phyloP scores from a whole-genome alignment of 2,329 filamentous ascomycete species.

The Colletotrichum tofieldiae region DNA sequence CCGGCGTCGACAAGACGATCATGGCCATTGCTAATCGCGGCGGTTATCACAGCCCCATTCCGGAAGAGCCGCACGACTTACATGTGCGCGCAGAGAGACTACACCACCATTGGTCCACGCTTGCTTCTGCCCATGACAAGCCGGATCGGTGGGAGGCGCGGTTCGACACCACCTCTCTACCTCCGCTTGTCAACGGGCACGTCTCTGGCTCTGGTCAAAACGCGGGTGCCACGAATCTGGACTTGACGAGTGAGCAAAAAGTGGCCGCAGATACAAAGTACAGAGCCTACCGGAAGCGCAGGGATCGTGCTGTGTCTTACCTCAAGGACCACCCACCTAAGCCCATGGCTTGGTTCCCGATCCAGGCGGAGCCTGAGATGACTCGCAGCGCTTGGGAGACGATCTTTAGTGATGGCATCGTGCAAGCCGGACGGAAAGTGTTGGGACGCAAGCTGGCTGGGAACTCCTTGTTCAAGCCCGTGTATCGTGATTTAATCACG shows the following conservation, averaged over 20 bases:
- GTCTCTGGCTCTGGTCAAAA: background rate
- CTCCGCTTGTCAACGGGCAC: conserved; percentile 3
- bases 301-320: conserved; percentile 36
- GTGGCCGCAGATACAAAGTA: conserved; percentile 31
- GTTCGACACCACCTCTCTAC: conserved; percentile 31
- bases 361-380: background rate
- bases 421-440: conserved; percentile 26
- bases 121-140: conserved; percentile 23
- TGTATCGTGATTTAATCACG: conserved; percentile 39
- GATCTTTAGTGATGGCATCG: conserved; percentile 10
- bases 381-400: conserved; percentile 13
- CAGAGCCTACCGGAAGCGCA: conserved; percentile 34
- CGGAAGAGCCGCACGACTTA: conserved; percentile 38
- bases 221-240: background rate
- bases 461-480: conserved; percentile 35
- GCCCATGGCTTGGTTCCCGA: conserved; percentile 34
- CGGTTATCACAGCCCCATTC: conserved; percentile 29
- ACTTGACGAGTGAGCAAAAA: conserved; percentile 27
- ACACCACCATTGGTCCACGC: conserved; percentile 23
- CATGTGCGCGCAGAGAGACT: conserved; percentile 25
- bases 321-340: conserved; percentile 37
- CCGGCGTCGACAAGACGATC: conserved; percentile 28
- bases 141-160: conserved; percentile 29
- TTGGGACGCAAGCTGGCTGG: conserved; percentile 13
- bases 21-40: conserved; percentile 37